phyloP scores from a whole-genome alignment of 2,329 filamentous ascomycete species.

The Phoma sp. region DNA sequence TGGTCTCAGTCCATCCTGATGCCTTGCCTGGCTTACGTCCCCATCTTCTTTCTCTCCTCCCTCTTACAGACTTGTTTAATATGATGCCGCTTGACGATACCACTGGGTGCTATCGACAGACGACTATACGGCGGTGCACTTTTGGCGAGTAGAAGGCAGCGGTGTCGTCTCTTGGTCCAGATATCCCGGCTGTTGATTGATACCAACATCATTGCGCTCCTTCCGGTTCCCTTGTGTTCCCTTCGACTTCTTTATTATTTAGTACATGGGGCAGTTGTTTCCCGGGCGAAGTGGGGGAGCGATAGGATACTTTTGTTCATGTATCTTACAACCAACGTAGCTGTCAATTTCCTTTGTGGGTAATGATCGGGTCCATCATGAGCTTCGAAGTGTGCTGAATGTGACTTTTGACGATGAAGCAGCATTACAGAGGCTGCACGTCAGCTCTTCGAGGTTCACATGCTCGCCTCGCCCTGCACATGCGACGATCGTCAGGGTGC shows the following conservation, averaged over 20 bases:
- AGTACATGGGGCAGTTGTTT: conserved; percentile 44
- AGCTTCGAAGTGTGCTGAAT: background rate
- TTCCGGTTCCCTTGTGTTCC: conserved; percentile 42
- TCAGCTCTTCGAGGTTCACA: conserved; percentile 16
- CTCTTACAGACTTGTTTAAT: conserved; percentile 52
- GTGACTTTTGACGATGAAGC: background rate
- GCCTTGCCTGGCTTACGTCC: conserved; percentile 35
- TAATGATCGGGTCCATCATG: conserved; percentile 7
- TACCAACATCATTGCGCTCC: conserved; percentile 53
- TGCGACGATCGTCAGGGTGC: conserved; percentile 38
- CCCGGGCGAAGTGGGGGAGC: conserved; percentile 36
- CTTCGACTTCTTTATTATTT: conserved; percentile 46
- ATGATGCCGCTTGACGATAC: conserved; percentile 47
- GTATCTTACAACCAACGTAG: conserved; percentile 51
- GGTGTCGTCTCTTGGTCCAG: conserved; percentile 43
- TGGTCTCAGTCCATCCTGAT: conserved; percentile 26
- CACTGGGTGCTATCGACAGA: conserved; percentile 49
- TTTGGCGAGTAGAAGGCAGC: conserved; percentile 37
- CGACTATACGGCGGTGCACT: conserved; percentile 44
- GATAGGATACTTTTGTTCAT: conserved; percentile 45
- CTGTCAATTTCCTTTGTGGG: conserved; percentile 50
- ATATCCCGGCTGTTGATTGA: conserved; percentile 52
- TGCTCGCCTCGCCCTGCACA: conserved; percentile 13
- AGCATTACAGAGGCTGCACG: background rate
- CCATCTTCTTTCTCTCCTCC: conserved; percentile 44